Conservation (phyloP, 352 stramenopile species). For the Globisporangium emineosum region DNA sequence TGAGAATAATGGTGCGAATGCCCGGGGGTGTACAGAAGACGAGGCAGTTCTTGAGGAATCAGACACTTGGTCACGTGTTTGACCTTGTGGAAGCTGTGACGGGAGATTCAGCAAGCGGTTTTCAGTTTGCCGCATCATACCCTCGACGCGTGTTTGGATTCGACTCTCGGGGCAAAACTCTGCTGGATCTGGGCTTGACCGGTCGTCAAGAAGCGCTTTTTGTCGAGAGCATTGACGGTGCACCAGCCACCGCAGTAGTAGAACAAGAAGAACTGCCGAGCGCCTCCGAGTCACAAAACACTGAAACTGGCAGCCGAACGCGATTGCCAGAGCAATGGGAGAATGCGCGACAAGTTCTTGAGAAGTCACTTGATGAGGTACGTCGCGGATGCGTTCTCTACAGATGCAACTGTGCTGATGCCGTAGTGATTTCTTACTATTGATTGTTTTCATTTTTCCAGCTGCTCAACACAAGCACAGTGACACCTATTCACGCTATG, state of each 20-base stretch:
- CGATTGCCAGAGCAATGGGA: slow-evolving; percentile 39
- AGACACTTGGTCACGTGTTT: slow-evolving; percentile 39
- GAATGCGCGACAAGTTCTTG: slow-evolving; percentile 37
- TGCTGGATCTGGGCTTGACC: slow-evolving; percentile 53
- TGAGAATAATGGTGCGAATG: slow-evolving; percentile 50
- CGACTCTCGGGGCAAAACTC: slow-evolving; percentile 30
- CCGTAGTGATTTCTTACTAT: background rate
- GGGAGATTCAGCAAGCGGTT: slow-evolving; percentile 35
- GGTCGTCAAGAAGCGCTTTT: slow-evolving; percentile 68
- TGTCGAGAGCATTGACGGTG: slow-evolving; percentile 33
- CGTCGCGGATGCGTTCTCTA: background rate
- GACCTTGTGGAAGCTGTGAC: slow-evolving; percentile 51
- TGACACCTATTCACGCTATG: slow-evolving; percentile 64
- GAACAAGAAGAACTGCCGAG: background rate
- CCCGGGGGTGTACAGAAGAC: slow-evolving; percentile 41
- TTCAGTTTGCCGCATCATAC: slow-evolving; percentile 57
- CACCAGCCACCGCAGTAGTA: background rate
- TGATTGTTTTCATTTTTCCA: slow-evolving; percentile 6
- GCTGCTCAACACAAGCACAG: slow-evolving; percentile 28
- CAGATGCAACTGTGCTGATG: background rate
- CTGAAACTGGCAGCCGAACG: slow-evolving; percentile 10
- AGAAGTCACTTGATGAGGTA: slow-evolving; percentile 55
- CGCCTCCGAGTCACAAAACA: background rate
- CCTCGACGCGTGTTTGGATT: slow-evolving; percentile 56
- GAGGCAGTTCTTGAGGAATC: slow-evolving; percentile 40